Conservation (phyloP, 805 yeast species). For the Osmozyma mogii region DNA sequence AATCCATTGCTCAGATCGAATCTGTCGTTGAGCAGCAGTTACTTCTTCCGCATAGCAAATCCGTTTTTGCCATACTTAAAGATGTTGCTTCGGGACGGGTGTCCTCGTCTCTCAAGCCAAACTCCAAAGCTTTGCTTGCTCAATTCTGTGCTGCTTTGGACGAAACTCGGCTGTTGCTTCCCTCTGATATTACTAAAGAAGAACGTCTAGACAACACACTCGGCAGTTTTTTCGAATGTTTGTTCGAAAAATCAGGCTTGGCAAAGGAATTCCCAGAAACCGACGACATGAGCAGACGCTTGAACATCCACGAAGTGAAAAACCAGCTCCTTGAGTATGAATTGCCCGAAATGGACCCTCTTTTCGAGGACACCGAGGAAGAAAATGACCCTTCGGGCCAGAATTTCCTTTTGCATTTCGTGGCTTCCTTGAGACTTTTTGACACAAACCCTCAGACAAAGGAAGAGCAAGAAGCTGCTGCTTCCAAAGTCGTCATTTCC, state of each 20-base stretch:
- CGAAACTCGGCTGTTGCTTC: too few species aligned
- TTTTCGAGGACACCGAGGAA: slow-evolving; percentile 3
- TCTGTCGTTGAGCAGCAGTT: slow-evolving; percentile 16
- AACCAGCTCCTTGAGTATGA: slow-evolving; percentile 27
- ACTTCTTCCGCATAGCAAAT: too few species aligned
- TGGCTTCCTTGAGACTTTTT: slow-evolving; percentile 11
- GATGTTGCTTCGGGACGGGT: too few species aligned
- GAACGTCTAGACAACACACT: too few species aligned
- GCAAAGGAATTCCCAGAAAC: slow-evolving; percentile 16
- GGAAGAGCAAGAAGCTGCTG: slow-evolving; percentile 5
- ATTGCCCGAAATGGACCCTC: slow-evolving; percentile 11
- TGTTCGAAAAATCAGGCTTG: slow-evolving; percentile 24
- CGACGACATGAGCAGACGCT: slow-evolving; percentile 21
- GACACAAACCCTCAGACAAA: slow-evolving; percentile 16
- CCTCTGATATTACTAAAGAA: too few species aligned
- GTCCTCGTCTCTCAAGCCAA: too few species aligned
- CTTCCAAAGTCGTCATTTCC: slow-evolving; percentile 40
- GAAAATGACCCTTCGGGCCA: slow-evolving; percentile 1
- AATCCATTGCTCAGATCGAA: slow-evolving; percentile 28
- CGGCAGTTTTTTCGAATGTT: slow-evolving; percentile 16
- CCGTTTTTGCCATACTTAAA: too few species aligned
- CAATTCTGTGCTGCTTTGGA: too few species aligned
- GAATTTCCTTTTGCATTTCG: slow-evolving; percentile 6
- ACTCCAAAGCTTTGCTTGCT: too few species aligned
- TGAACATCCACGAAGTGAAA: slow-evolving; percentile 35